Evolutionary conservation across 2,329 filamentous ascomycete species (phyloP).

Genomic region (Lasiodiplodia sp.): DNA sequence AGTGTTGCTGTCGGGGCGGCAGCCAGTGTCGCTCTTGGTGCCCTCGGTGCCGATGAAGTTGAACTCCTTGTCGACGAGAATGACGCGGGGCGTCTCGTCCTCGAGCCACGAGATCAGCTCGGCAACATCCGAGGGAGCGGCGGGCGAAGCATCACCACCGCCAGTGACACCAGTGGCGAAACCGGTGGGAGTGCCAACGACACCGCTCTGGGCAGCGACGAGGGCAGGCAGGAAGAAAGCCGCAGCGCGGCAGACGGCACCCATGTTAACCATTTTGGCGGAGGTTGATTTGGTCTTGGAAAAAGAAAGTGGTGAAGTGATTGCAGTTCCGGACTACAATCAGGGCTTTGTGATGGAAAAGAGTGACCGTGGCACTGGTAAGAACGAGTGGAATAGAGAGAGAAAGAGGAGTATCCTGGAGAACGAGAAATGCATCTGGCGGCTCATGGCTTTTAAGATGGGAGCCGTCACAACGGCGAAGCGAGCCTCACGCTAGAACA

Average conservation of each 20-base stretch:
- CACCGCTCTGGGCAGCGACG: conserved; percentile 28
- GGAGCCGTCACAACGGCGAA: background rate
- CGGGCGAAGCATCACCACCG: conserved; percentile 36
- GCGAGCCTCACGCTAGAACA: conserved; percentile 3
- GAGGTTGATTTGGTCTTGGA: background rate
- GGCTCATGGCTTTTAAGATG: background rate
- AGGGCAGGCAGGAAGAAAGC: conserved; percentile 24
- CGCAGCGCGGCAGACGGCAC: conserved; percentile 8
- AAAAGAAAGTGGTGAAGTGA: conserved; percentile 10
- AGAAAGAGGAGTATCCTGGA: conserved; percentile 12
- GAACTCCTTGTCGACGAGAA: conserved; percentile 37
- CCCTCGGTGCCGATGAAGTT: conserved; percentile 40
- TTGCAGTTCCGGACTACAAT: conserved; percentile 25
- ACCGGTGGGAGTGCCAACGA: conserved; percentile 39
- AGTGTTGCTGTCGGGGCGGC: conserved; percentile 20
- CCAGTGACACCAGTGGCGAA: conserved; percentile 38
- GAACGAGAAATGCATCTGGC: background rate
- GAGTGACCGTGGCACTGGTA: conserved; percentile 3
- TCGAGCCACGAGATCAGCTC: conserved; percentile 36
- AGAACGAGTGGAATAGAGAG: conserved; percentile 13
- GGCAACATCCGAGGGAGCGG: conserved; percentile 36
- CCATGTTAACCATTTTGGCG: conserved; percentile 22
- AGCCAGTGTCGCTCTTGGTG: conserved; percentile 23
- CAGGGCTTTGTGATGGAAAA: conserved; percentile 6
- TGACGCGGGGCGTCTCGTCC: conserved; percentile 35